Percentiles rank a stretch among this genome's conserved stretches.
phyloP scores from a whole-genome alignment of 495 filamentous ascomycete genomes.

The Astrothelium macrocarpum region DNA sequence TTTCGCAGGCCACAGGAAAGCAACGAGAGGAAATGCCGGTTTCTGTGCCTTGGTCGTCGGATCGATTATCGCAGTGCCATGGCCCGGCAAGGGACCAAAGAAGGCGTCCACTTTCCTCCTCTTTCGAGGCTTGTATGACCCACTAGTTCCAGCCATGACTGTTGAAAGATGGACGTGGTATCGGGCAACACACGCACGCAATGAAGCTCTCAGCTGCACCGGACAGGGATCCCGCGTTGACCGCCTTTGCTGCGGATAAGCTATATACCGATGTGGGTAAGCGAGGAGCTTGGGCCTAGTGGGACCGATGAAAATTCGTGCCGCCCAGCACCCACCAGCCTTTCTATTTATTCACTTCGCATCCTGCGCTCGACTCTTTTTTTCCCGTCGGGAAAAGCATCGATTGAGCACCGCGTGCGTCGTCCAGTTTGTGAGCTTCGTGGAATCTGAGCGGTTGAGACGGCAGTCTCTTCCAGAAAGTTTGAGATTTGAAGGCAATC shows the following conservation, averaged over 20 bases:
- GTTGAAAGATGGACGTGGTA: neutral
- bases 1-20: slow-evolving; percentile 84
- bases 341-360: neutral
- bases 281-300: neutral
- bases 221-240: neutral
- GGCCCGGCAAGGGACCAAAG: slow-evolving; percentile 36
- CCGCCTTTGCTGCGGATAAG: neutral
- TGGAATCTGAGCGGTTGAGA: neutral
- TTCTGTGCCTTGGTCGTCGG: slow-evolving; percentile 33
- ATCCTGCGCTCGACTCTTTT: neutral
- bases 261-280: neutral
- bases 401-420: neutral
- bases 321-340: neutral
- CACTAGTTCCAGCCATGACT: slow-evolving; percentile 24
- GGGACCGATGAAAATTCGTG: neutral
- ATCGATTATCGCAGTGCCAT: slow-evolving; percentile 43
- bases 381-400: neutral
- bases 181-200: neutral
- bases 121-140: slow-evolving; percentile 50
- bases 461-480: neutral
- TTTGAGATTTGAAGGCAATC: neutral
- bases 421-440: neutral
- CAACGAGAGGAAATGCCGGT: slow-evolving; percentile 75
- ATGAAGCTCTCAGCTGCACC: neutral
- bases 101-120: slow-evolving; percentile 43